Base-by-base conservation (phyloP, 2,329 filamentous ascomycete species). In the Macroventuria anomochaeta region DNA sequence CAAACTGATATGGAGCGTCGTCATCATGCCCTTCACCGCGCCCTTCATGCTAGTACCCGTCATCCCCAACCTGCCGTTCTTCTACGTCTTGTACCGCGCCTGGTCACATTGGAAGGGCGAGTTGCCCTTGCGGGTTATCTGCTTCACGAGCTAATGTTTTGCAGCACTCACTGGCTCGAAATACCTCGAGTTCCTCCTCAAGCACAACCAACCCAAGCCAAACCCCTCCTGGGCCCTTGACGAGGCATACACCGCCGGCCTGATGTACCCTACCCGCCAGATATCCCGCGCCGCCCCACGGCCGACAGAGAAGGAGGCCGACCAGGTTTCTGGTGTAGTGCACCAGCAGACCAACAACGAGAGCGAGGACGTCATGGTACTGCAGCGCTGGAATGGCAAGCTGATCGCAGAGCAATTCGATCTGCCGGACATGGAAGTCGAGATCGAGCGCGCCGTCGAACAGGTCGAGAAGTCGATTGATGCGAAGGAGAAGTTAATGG, bases 1-100 rank as follows among this genome's bases (percentile, higher is more conserved):
- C 65, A 87, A 86, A 66, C 81, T 97, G 78, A 82, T 90, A 62
- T 95, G 89, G 85, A 96, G 90, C 69, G 79, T 71, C 46, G 39
- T 67, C 44, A 66, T 65, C 47, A 72, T 72, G 70, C 95, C 95
- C 18, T 82, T 97, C 46, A 88, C 89, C 42, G 83, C 87, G 1
- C 95, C 95, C 0, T 85, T 97, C 73, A 92, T 86, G 3, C 76
- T 97, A 39, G 79, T 99, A 36, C 95, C 95, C 38, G 71, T 97
- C 58, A 83, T 97, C 59, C 93, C 93, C 29, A 97, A 99, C 72
- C 80, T 99, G 11, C 95, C 95, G 15, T 97, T 97, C 80, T 97
- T 97, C 80, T 99, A 97, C 75, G 84, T 97, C 33, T 85, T 85
- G 15, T 99, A 96, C 78, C 85, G 95, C 60, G 89, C 91, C 21